Base-by-base conservation (phyloP, 192 early-diverging fungal genomes). In the Fimicolochytrium jonesii region DNA sequence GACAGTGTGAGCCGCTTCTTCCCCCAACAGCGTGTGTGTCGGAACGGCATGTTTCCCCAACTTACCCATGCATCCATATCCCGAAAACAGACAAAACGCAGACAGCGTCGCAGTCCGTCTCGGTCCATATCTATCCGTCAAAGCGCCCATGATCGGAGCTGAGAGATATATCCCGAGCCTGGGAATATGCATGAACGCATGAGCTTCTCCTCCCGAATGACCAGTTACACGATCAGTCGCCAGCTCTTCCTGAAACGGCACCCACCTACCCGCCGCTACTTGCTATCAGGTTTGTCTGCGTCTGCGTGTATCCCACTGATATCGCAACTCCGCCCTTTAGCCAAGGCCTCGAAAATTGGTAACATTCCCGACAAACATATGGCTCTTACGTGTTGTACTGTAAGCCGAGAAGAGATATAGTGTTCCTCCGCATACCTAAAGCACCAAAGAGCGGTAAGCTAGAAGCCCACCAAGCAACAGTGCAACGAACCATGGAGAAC, bases 331-430 rank as follows among this genome's bases (percentile, higher is more conserved):
- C n/a, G n/a, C n/a, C n/a, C n/a, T n/a, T n/a, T n/a, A n/a, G n/a
- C n/a, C n/a, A n/a, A n/a, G n/a, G n/a, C n/a, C n/a, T n/a, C n/a
- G n/a, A n/a, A n/a, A 46, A 13, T 3, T 25, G 13, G 1, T 11
- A 44, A 7, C 17, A 10, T 11, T n/a, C 36, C 37, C 18, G 43
- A 18, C 3, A 18, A n/a, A 30, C 57, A 6, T 23, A 13, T 50
- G 30, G 47, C 47, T 32, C 59, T 13, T 20, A 61, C 59, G 52
- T 13, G 28, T 45, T 18, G 66, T 63, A 5, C 81, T 75, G 61
- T 87, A 89, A 9, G 78, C 77, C 22, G 79, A 73, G 62, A 86
- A 89, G 18, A 87, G 64, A 61, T 86, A 89, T 5, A 85, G 75
- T 4, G 87, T 87, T 29, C 87, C 87, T 29, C 77, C 78, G 48